Evolutionary conservation across 2,329 filamentous ascomycete species (phyloP), one percentile per base, ranked within the genome.

Genomic region (Verticillium klebahnii): DNA sequence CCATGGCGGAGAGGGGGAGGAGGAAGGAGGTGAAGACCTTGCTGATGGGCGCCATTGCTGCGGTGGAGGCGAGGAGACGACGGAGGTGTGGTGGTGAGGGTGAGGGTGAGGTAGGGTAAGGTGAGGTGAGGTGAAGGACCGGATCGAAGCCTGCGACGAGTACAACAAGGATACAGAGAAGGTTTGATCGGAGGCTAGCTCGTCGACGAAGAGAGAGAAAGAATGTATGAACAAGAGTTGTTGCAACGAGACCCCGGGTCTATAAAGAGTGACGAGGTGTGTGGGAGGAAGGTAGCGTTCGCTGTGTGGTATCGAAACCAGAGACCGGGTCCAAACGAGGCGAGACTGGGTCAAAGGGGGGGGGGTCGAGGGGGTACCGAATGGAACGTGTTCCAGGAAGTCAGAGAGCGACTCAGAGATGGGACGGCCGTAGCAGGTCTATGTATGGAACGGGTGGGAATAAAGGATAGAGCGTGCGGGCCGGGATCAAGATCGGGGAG

Each of bases 1-100:
- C 66, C 50, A 73, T 61, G 54, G 67, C 66, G 57, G 62, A 57
- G 56, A 65, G 58, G 52, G 67, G 65, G 37, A 66, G 61, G 23
- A 68, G 56, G 58, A 72, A 66, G 62, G 66, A 63, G 62, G 67
- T 57, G 59, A 67, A 60, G 57, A 65, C 61, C 56, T 60, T 59
- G 40, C 65, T 61, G 59, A 64, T 63, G 57, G 63, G 67, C 62
- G 67, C 69, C 70, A 71, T 72, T 55, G 29, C 63, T 50, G 32
- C 58, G 39, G 55, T 62, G 60, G 59, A 58, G n/a, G 58, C n/a
- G 12, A 37, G 32, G n/a, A 31, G 31, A 9, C 25, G 29, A 25
- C 31, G 57, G 32, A n/a, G 34, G 60, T 57, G 58, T 57, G 54
- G 39, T 60, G 57, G 31, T 23, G 23, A 23, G 23, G 23, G n/a